phyloP scores from a whole-genome alignment of 75 land plant genomes.

The Picea glauca region DNA sequence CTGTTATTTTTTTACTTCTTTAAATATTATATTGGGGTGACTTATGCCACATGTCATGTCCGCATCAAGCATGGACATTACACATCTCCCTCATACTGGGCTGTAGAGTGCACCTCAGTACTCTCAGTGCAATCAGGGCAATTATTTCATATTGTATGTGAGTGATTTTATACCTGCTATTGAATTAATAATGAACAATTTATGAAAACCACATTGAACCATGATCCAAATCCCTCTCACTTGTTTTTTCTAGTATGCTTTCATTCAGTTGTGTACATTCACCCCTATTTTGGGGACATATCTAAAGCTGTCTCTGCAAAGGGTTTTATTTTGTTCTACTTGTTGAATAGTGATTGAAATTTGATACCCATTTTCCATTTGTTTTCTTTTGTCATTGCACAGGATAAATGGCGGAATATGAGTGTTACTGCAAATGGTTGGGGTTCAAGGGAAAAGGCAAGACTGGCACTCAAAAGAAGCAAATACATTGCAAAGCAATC shows the following conservation, averaged over 20 bases:
- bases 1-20: too few relatives aligned
- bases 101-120: background rate
- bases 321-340: background rate
- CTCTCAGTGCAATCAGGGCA: background rate
- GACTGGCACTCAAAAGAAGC: conserved; percentile 12
- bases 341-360: background rate
- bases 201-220: background rate
- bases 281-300: background rate
- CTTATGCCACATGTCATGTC: too few relatives aligned
- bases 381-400: conserved; percentile 17
- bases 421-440: conserved; percentile 12
- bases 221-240: background rate
- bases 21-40: too few relatives aligned
- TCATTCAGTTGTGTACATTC: background rate
- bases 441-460: conserved; percentile 15
- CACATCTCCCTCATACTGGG: too few relatives aligned
- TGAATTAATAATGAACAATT: background rate
- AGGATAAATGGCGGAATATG: conserved; percentile 17
- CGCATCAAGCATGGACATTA: too few relatives aligned
- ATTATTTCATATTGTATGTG: background rate
- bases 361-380: background rate
- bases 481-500: conserved; percentile 9
- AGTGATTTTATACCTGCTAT: background rate
- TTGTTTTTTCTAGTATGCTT: background rate
- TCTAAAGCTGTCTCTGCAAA: background rate